Base-by-base conservation (phyloP, 2,329 filamentous ascomycete genomes). In the Colletotrichum plurivorum region DNA sequence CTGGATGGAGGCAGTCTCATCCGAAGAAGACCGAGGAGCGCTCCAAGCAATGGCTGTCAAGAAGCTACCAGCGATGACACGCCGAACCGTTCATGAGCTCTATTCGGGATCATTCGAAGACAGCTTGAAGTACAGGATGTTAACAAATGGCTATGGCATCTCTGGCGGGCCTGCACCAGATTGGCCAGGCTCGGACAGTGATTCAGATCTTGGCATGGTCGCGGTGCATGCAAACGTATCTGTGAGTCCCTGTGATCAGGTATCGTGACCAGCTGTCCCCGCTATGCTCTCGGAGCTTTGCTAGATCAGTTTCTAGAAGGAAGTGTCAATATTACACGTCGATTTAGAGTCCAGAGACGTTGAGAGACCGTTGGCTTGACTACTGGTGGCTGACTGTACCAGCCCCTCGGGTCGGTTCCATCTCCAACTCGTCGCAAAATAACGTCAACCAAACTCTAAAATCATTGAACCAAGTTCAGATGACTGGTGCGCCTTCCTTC, bases 161-260 rank as follows among this genome's bases (percentile, higher is more conserved):
- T 15, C 15, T 1, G 52, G 52, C 7, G 43, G 43, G 16, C 60
- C 60, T 15, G 36, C 3, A 43, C 16, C n/a, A 15, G 6, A 49
- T 4, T 63, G 60, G 60, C 60, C 60, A 4, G 60, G 43, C 0
- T 18, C 20, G 2, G 43, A 49, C 1, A 27, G 27, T 1, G 57
- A 51, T 18, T 8, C 2, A 4, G 52, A 56, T 25, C 43, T 41
- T n/a, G 52, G 52, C 16, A 56, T 63, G 60, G 20, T 63, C 1
- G 60, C 60, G 2, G 52, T 63, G 0, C 60, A 63, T 4, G 52
- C 60, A 16, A 56, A 63, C 3, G 56, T 63, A 16, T 56, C 60
- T 1, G 52, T 63, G 12, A 56, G 22, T 22, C 22, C n/a, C n/a
- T n/a, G 60, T 41, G 10, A 8, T 5, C 27, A 31, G 2, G 4